Evolutionary conservation across 768 basidiomycete genomes (phyloP).

Genomic region (Tricholoma saponaceum): DNA sequence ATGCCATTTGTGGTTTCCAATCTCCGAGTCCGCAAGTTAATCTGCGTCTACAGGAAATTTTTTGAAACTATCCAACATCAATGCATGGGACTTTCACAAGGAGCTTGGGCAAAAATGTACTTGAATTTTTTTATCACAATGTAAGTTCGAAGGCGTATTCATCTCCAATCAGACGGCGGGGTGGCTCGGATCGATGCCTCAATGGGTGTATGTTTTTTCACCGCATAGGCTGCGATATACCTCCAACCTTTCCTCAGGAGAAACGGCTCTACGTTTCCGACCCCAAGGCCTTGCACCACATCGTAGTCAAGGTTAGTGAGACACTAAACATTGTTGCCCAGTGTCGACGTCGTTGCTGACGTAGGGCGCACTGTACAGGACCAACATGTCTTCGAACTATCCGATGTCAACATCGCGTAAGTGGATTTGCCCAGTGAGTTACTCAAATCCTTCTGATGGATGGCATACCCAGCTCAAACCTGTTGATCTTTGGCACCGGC

Average conservation of each 20-base stretch:
- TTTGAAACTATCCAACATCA: background rate
- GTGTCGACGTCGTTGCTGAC: background rate
- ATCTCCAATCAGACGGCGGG: slow-evolving; percentile 11
- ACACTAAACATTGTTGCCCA: background rate
- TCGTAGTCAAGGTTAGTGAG: slow-evolving; percentile 29
- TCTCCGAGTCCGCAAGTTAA: background rate
- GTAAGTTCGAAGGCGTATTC: background rate
- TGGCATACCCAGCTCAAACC: background rate
- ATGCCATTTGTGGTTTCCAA: background rate
- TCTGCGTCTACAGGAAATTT: background rate
- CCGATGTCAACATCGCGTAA: slow-evolving; percentile 28
- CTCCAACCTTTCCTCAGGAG: background rate
- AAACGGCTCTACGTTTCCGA: slow-evolving; percentile 30
- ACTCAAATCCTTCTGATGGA: background rate
- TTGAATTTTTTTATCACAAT: background rate
- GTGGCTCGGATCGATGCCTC: slow-evolving; percentile 13
- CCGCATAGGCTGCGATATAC: background rate
- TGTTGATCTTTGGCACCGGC: background rate
- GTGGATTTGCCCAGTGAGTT: background rate
- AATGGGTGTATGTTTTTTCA: slow-evolving; percentile 11
- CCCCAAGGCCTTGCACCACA: slow-evolving; percentile 31
- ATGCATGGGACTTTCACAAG: background rate
- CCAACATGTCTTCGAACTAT: slow-evolving; percentile 30
- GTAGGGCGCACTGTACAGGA: slow-evolving; percentile 1
- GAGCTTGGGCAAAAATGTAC: slow-evolving; percentile 1